These are phyloP conservation scores for Brasenia schreberi DNA, from an alignment of 164 flowering plant genomes.

Conservation along the genomic window DNA sequence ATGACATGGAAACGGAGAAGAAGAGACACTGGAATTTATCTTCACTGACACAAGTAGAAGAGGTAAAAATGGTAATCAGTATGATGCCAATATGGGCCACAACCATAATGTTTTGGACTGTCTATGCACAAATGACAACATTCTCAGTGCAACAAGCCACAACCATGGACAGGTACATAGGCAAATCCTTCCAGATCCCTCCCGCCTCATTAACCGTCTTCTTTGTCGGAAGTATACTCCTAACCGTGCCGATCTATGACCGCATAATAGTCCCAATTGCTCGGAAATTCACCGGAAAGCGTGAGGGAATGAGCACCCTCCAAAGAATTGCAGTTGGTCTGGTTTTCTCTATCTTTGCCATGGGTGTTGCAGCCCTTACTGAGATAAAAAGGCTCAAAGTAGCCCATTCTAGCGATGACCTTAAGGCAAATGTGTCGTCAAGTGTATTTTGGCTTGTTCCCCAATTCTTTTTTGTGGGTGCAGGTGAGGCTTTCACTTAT, in stretches of 20 bases:
- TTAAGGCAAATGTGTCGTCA: constrained; percentile 29
- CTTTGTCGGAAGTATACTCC: constrained; percentile 64
- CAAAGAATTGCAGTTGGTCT: constrained; percentile 76
- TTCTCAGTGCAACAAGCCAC: constrained; percentile 59
- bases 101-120: constrained; percentile 62
- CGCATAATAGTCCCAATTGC: constrained; percentile 66
- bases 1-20: not conserved
- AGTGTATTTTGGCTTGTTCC: constrained; percentile 72
- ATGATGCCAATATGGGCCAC: constrained; percentile 60
- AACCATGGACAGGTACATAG: constrained; percentile 49
- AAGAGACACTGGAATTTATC: constrained; percentile 13
- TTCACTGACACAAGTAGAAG: constrained; percentile 18
- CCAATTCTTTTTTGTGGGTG: constrained; percentile 79
- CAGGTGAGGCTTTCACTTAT: constrained; percentile 96
- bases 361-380: constrained; percentile 62
- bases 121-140: constrained; percentile 57
- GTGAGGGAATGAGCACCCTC: constrained; percentile 60
- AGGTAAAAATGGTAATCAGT: constrained; percentile 4
- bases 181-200: constrained; percentile 63
- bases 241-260: constrained; percentile 55
- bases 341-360: constrained; percentile 49
- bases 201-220: constrained; percentile 90
- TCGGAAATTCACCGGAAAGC: constrained; percentile 69
- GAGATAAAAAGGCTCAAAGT: constrained; percentile 62
- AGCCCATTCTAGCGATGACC: constrained; percentile 14